Base-by-base conservation (phyloP, 2,329 filamentous ascomycete species). In the Paracoccidioides brasiliensis region DNA sequence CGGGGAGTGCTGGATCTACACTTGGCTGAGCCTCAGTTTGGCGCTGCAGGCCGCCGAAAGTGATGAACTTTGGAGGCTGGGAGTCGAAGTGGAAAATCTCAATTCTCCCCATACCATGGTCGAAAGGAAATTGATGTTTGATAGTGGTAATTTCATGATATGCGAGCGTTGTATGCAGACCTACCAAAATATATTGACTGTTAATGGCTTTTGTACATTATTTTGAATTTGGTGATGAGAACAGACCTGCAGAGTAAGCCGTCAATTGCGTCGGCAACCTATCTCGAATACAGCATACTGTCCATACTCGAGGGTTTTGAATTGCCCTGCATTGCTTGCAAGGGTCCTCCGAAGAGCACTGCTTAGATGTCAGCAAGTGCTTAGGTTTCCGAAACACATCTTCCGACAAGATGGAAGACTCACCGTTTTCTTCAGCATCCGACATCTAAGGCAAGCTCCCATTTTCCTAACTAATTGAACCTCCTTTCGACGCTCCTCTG, bases 371-470 rank as follows among this genome's bases (percentile, higher is more conserved):
- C 37, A 50, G 40, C 56, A 44, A 38, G 54, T 10, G 22, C 22
- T 8, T 32, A n/a, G 32, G 5, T 12, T 12, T 44, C 15, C 12
- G 41, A 45, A 45, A 49, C 38, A n/a, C 12, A 35, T n/a, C 8
- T 22, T 15, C 28, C 14, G 37, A 28, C 9, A 33, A 53, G 41
- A 15, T 2, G 14, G 14, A 12, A 38, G 50, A 43, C 67, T 59
- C 69, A 74, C 71, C 41, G 79, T 78, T 62, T 83, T 83, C 68
- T 82, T 83, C 30, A 83, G 69, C 80, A 83, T 82, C 12, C 80
- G 78, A 64, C 80, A 83, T 38, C 80, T 76, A 58, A 83, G 77
- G 62, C 80, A 83, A 6, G 80, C 80, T 10, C 80, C 80, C 53
- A 76, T 72, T 64, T 82, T 82, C 30, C 80, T 74, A 38, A 82